Base-by-base conservation (phyloP, 2,329 filamentous ascomycete species). In the Talaromyces sp. region DNA sequence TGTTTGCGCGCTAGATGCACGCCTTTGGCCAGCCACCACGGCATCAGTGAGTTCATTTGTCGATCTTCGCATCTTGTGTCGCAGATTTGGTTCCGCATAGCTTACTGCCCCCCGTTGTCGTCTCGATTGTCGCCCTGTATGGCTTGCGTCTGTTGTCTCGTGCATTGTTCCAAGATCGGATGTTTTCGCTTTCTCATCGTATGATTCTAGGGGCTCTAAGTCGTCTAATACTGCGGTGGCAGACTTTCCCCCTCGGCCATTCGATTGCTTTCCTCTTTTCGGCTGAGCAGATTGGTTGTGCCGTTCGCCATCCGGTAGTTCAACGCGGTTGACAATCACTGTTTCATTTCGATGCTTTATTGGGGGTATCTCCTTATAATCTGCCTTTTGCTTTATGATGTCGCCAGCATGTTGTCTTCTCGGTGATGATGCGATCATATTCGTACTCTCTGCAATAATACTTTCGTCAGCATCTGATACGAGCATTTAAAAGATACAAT, bases 41-140 rank as follows among this genome's bases (percentile, higher is more conserved):
- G 90, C 90, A 72, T 92, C 89, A 39, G 88, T 84, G 10, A 93
- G 75, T 65, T 91, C 86, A 70, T 91, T 91, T 1, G 88, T 90
- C 25, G 91, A 90, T 62, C 91, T 84, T 62, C 91, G 84, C 90
- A 95, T 93, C 77, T 95, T 95, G 70, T 88, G 89, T 64, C 89
- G 84, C 49, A 95, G 79, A 69, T 90, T 93, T 1, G 91, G 91
- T 72, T 93, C 90, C 11, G 90, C 89, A 72, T 95, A 95, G 77
- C 89, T 93, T 64, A 95, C 84, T 56, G 86, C 82, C 11, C 85
- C 78, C 68, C 88, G 82, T 55, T 85, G 85, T 65, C 91, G 84
- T 66, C 91, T 81, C 67, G 87, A 88, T 25, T 85, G 84, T 52
- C 91, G 83, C 30, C 84, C 81, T 30, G 57, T 27, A 42, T 58